Conservation (phyloP, 495 filamentous ascomycete genomes). For the Talaromyces trachyspermus region DNA sequence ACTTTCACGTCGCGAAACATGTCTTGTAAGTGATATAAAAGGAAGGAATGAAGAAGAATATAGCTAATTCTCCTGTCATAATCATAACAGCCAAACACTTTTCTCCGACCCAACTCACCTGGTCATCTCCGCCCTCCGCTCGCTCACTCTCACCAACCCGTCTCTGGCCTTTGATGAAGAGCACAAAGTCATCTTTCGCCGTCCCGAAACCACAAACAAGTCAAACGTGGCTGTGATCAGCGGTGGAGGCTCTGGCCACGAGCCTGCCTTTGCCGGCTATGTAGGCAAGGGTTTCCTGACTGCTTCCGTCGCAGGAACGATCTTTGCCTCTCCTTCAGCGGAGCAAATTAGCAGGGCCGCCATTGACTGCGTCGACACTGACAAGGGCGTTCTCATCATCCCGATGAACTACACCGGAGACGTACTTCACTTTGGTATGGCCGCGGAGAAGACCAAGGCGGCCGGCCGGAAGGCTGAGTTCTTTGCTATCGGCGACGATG, state of each 20-base stretch:
- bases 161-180: constrained; percentile 67
- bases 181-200: constrained; percentile 83
- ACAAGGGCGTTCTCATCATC: constrained; percentile 65
- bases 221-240: constrained; percentile 73
- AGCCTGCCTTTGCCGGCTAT: constrained; percentile 76
- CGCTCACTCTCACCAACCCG: constrained; percentile 78
- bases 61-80: neutral
- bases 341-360: constrained; percentile 79
- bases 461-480: constrained; percentile 77
- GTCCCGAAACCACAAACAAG: constrained; percentile 44
- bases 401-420: constrained; percentile 69
- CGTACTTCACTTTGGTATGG: constrained; percentile 92
- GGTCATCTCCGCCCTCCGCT: constrained; percentile 68
- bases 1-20: no score
- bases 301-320: constrained; percentile 82
- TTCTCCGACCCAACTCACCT: constrained; percentile 77
- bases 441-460: constrained; percentile 84
- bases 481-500: constrained; percentile 93
- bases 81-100: constrained; percentile 68
- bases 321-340: constrained; percentile 84
- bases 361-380: constrained; percentile 58
- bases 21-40: neutral
- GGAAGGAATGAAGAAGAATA: neutral
- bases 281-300: constrained; percentile 70
- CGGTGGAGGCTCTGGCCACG: constrained; percentile 89